phyloP scores from a whole-genome alignment of 2,329 filamentous ascomycete genomes.

The Dryadomyces sulphureus region DNA sequence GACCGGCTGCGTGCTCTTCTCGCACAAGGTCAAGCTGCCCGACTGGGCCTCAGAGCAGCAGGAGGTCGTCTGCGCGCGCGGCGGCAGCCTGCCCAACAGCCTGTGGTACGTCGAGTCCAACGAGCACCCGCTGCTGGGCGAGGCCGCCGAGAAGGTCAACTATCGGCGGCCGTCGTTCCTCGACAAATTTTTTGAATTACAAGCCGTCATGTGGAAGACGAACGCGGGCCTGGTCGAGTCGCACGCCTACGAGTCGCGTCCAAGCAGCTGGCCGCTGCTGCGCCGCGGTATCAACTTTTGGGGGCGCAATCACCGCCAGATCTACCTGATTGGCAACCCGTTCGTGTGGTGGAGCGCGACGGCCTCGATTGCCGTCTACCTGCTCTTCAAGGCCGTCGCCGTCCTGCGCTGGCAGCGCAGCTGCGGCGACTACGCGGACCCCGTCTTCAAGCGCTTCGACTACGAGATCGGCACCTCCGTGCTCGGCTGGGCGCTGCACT shows the following conservation, averaged over 20 bases:
- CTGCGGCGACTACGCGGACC: conserved; percentile 69
- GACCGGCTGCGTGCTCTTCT: conserved; percentile 93
- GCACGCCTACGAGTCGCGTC: conserved; percentile 95
- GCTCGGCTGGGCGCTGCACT: conserved; percentile 92
- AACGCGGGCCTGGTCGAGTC: conserved; percentile 94
- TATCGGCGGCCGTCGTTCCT: conserved; percentile 91
- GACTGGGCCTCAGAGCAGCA: conserved; percentile 98
- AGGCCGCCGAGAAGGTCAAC: conserved; percentile 81
- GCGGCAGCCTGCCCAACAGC: conserved; percentile 87
- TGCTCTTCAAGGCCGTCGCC: conserved; percentile 74
- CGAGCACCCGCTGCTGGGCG: conserved; percentile 61
- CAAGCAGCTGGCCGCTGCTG: conserved; percentile 82
- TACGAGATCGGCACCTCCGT: conserved; percentile 88
- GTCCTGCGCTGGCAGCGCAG: conserved; percentile 89
- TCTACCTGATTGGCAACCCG: conserved; percentile 92
- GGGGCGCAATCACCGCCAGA: conserved; percentile 85
- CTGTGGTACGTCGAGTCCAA: conserved; percentile 95
- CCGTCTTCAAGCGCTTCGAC: conserved; percentile 89
- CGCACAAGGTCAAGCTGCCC: conserved; percentile 96
- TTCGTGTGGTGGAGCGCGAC: conserved; percentile 90
- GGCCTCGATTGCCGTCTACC: conserved; percentile 59
- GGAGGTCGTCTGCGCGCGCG: conserved; percentile 92
- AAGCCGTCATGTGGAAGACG: conserved; percentile 97
- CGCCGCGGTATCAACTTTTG: conserved; percentile 98
- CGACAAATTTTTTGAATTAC: conserved; percentile 93